Evolutionary conservation across 352 stramenopile species (phyloP).

Genomic region (Peronospora farinosa): DNA sequence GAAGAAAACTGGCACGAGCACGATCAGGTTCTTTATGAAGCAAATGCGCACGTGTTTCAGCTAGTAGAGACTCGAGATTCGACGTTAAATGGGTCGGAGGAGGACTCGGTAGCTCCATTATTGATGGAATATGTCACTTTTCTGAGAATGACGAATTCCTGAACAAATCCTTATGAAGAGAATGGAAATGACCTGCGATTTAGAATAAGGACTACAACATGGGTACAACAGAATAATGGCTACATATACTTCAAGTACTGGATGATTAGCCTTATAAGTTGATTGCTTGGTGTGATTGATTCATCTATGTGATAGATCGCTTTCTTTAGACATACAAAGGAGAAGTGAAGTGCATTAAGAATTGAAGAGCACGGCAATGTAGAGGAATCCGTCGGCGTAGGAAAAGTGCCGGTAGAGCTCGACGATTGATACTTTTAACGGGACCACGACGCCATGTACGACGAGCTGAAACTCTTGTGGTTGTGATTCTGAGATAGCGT

Average conservation of each 20-base stretch:
- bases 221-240: too few relatives aligned
- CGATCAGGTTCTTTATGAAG: conserved; percentile 53
- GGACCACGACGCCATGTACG: conserved; percentile 56
- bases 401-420: conserved; percentile 57
- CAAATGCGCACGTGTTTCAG: conserved; percentile 33
- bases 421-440: conserved; percentile 42
- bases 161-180: conserved; percentile 1
- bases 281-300: too few relatives aligned
- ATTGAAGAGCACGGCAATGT: conserved; percentile 36
- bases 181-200: background rate
- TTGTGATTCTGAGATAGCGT: background rate
- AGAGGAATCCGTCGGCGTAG: conserved; percentile 76
- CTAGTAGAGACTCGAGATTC: conserved; percentile 26
- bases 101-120: conserved; percentile 6
- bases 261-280: background rate
- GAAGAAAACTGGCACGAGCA: conserved; percentile 46
- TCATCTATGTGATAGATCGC: too few relatives aligned
- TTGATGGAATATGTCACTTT: conserved; percentile 8
- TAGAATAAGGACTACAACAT: background rate
- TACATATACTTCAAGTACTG: too few relatives aligned
- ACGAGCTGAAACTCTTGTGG: conserved; percentile 26
- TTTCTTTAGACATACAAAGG: background rate
- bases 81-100: conserved; percentile 5
- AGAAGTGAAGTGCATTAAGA: background rate
- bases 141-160: conserved; percentile 19